Evolutionary conservation across 2,329 filamentous ascomycete genomes (phyloP).

Genomic region (Neurospora sp.): DNA sequence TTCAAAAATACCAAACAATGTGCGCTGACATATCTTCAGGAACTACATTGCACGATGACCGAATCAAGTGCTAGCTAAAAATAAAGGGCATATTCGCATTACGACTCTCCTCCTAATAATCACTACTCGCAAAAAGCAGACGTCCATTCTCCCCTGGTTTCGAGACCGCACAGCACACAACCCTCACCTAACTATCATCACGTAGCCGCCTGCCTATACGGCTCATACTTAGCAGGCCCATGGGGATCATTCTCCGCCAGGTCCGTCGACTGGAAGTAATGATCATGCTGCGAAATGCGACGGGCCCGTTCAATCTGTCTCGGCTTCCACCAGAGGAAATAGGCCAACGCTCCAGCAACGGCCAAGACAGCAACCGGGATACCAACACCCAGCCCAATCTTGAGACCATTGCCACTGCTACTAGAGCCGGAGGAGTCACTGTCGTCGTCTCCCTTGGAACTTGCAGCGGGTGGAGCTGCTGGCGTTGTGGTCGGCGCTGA

Average conservation of each 20-base stretch:
- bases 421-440: background rate
- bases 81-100: background rate
- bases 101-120: background rate
- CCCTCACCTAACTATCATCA: background rate
- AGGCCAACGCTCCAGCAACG: background rate
- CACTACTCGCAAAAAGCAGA: background rate
- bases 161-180: background rate
- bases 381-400: slow-evolving; percentile 4
- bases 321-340: background rate
- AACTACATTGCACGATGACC: background rate
- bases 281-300: background rate
- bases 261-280: background rate
- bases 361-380: background rate
- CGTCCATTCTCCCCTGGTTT: background rate
- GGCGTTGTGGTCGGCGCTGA: background rate
- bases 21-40: background rate
- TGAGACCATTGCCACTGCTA: background rate
- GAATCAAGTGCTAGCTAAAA: background rate
- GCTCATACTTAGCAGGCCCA: slow-evolving; percentile 1
- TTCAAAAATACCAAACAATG: background rate
- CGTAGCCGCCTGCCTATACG: background rate
- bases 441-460: background rate
- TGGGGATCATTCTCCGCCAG: background rate
- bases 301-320: background rate
- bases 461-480: background rate